Evolutionary conservation across 257 asterid species (phyloP), one percentile per base, ranked within the genome.

Genomic region (Solanum habrochaites): DNA sequence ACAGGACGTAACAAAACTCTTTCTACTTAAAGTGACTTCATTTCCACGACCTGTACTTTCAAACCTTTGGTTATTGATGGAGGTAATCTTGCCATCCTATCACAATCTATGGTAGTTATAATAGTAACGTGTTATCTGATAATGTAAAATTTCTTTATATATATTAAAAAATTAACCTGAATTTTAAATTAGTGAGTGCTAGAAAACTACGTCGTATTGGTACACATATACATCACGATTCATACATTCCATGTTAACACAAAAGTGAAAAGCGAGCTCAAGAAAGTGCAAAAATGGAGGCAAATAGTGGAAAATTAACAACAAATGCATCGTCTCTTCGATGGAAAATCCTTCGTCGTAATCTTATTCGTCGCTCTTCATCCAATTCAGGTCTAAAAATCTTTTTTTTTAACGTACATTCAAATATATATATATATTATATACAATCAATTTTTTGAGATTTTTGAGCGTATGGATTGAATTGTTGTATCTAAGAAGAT

Each of bases 301-400:
- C 87, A 43, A 86, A 49, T 75, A 85, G 21, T 78, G 29, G 89
- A 31, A 89, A 43, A 35, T 40, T 90, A 81, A 80, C 86, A 43
- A 89, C 93, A 67, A 91, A 52, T 47, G 88, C 93, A 21, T 91
- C 98, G 37, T 89, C 97, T 56, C 89, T 94, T 87, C 93, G 98
- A 39, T 96, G 99, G 99, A 88, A 90, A 86, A 94, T 96, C 72
- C 95, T 95, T 88, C 95, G 98, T 67, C 96, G 93, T 37, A 96
- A 97, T 75, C 92, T 96, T 88, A 92, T 88, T 85, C 91, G 91
- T 88, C 90, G 91, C 35, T 87, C 82, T 56, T 83, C 93, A 25
- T 88, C 93, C 45, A 23, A 62, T 74, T 70, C 91, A 82, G 96
- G 97, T 93, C 45, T 45, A 67, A 15, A 8, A 71, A 31, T 35